Evolutionary conservation across 164 flowering plant genomes (phyloP).

Genomic region (Nymphaea thermarum): DNA sequence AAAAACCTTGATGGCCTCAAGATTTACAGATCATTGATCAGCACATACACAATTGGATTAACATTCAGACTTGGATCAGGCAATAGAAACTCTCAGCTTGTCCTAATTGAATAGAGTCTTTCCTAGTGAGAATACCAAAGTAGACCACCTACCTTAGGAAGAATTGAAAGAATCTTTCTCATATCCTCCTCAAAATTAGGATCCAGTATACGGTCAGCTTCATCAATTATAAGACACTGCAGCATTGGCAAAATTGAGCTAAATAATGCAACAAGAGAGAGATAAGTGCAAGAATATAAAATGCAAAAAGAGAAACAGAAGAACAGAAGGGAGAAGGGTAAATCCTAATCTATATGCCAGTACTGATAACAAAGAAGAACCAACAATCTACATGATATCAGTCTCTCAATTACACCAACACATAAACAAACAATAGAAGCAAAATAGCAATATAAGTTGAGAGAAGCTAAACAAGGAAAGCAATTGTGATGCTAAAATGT

Average conservation of each 20-base stretch:
- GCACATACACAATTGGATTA: not conserved
- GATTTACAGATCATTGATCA: not conserved
- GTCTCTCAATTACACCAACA: no score
- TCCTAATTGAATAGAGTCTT: not conserved
- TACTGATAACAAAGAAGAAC: no score
- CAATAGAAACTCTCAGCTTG: not conserved
- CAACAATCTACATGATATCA: no score
- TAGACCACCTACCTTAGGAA: constrained; percentile 56
- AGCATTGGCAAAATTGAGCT: not conserved
- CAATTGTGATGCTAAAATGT: no score
- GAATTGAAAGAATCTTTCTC: constrained; percentile 71
- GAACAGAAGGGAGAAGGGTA: not conserved
- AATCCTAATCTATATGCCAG: not conserved
- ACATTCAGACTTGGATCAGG: not conserved
- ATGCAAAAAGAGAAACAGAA: not conserved
- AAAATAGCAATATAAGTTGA: no score
- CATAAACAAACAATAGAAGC: no score
- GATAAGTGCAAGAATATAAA: not conserved
- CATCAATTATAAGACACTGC: constrained; percentile 94
- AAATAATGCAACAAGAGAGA: not conserved
- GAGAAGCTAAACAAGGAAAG: no score
- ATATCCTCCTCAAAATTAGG: constrained; percentile 93
- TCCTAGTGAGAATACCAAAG: not conserved
- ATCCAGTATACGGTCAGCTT: constrained; percentile 93
- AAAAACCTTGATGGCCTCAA: not conserved